A percentile compares a stretch with the other conserved stretches of the same genome.
These are phyloP conservation scores for Fusarium musae DNA, from an alignment of 2,329 filamentous ascomycete genomes.

Conservation along the genomic window DNA sequence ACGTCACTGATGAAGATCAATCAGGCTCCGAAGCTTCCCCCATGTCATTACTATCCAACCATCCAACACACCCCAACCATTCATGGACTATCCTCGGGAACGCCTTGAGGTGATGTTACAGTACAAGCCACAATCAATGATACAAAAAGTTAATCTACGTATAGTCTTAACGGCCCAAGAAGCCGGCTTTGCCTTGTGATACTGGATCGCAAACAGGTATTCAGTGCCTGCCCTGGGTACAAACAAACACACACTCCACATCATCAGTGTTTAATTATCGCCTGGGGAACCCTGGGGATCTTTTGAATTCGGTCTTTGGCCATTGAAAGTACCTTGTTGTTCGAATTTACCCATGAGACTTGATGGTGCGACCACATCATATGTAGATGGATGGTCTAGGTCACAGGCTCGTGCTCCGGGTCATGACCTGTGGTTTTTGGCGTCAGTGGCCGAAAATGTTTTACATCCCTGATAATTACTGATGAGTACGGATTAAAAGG, in stretches of 20 bases:
- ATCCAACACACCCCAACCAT: neutral
- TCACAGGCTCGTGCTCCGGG: slow-evolving; percentile 9
- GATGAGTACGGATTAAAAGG: neutral
- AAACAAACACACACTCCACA: neutral
- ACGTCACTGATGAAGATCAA: slow-evolving; percentile 43
- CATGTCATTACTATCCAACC: neutral
- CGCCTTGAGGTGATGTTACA: slow-evolving; percentile 9
- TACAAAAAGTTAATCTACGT: neutral
- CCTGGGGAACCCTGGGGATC: slow-evolving; percentile 21
- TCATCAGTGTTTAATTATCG: neutral
- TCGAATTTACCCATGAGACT: neutral
- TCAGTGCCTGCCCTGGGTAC: neutral
- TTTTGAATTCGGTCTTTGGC: slow-evolving; percentile 8
- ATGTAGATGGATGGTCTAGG: neutral
- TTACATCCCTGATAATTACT: neutral
- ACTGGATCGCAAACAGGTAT: neutral
- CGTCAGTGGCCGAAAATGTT: slow-evolving; percentile 1
- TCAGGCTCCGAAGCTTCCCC: slow-evolving; percentile 39
- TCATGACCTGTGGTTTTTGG: slow-evolving; percentile 5
- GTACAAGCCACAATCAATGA: slow-evolving; percentile 28
- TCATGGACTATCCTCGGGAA: slow-evolving; percentile 4
- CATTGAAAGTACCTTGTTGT: neutral
- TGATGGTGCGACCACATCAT: slow-evolving; percentile 9
- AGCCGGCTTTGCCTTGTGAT: neutral
- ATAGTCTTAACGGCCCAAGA: neutral